Conservation (phyloP, 495 filamentous ascomycete genomes). For the Filosporella fistucella region DNA sequence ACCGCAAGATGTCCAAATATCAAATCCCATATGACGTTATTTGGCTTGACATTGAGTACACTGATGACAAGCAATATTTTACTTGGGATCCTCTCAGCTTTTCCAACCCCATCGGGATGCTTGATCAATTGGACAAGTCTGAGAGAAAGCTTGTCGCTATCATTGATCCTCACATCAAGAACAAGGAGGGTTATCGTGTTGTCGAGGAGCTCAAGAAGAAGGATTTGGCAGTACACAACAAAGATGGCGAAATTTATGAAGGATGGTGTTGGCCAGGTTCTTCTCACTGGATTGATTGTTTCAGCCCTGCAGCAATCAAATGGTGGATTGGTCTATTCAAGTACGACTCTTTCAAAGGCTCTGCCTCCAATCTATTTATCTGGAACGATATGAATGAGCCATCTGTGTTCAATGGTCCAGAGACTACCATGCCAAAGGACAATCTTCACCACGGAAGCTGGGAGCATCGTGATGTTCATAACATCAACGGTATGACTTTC, state of each 20-base stretch:
- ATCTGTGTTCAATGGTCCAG: constrained; percentile 96
- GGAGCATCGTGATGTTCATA: constrained; percentile 97
- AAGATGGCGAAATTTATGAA: constrained; percentile 83
- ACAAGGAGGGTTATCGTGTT: constrained; percentile 69
- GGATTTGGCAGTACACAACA: constrained; percentile 77
- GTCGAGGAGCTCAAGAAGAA: constrained; percentile 79
- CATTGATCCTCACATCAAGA: constrained; percentile 98
- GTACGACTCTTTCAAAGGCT: constrained; percentile 79
- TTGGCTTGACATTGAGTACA: constrained; percentile 97
- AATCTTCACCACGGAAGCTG: constrained; percentile 87
- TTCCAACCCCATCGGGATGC: constrained; percentile 79
- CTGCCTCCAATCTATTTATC: constrained; percentile 78
- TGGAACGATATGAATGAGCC: constrained; percentile 99
- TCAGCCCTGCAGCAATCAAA: constrained; percentile 77
- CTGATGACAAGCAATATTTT: constrained; percentile 94
- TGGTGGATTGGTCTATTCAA: constrained; percentile 92
- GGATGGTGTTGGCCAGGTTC: constrained; percentile 99
- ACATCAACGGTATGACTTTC: constrained; percentile 89
- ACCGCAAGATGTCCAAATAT: constrained; percentile 91
- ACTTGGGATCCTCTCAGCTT: constrained; percentile 91
- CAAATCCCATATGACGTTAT: constrained; percentile 97
- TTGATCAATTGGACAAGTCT: constrained; percentile 73
- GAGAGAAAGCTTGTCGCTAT: constrained; percentile 90
- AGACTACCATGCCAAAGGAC: constrained; percentile 97
- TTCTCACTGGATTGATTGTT: constrained; percentile 92